Evolutionary conservation across 495 filamentous ascomycete genomes (phyloP), one percentile per base, ranked within the genome.

Genomic region (Talaromyces thailandensis): DNA sequence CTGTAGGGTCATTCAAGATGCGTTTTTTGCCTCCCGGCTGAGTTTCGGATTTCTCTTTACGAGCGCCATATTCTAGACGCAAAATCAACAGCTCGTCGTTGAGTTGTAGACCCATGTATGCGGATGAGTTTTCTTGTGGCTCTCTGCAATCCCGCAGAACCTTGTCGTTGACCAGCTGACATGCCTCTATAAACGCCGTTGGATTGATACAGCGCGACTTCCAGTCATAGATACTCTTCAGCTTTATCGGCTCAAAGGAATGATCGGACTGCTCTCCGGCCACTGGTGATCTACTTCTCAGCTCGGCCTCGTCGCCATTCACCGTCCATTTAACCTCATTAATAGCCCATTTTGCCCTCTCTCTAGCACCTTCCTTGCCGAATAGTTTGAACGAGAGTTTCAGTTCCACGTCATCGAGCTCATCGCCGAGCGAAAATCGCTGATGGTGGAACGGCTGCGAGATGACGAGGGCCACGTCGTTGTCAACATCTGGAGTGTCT

Each of bases 401-500:
- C 8, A 50, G 61, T 16, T 55, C 55, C 25, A 63, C 23, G 1
- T 24, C 11, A 24, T n/a, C 35, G 4, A 72, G 40, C 14, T 52
- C 31, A 18, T 57, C 55, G 5, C 58, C 69, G 2, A 63, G 53
- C 3, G 67, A 64, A 45, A 77, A 77, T 28, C 60, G 60, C 32
- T 75, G 72, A 32, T 77, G 75, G 62, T 77, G 75, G 0, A 68
- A 60, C 1, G 74, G 72, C 56, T 70, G 68, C 8, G 66, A 58
- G 56, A 75, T 67, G 16, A 25, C 63, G 6, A 72, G 62, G 18
- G 48, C 48, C 1, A 52, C 9, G 21, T 66, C 62, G 21, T 26
- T 18, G 16, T 23, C n/a, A 5, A 51, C 7, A 9, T 62, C 64
- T 3, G 69, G 70, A 4, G 40, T 48, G 14, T 48, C 40, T 9